Conservation (phyloP, 2,329 filamentous ascomycete species). For the Diplodia sapinea region DNA sequence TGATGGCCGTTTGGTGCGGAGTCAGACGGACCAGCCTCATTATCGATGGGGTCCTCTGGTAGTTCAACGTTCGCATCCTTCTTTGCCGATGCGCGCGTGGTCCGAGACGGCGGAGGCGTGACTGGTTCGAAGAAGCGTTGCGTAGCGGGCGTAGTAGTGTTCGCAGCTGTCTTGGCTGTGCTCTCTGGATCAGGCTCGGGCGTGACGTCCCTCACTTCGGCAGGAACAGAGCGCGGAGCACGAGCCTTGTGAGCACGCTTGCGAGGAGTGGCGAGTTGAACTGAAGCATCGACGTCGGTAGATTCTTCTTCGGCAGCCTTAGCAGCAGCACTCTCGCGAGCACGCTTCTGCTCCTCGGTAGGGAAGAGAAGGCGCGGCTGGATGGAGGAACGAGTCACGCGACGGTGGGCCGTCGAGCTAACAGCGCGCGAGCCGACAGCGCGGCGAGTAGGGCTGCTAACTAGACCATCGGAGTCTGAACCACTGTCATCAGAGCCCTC, state of each 20-base stretch:
- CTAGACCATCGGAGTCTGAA: constrained; percentile 10
- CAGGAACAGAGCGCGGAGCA: constrained; percentile 38
- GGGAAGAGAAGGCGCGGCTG: constrained; percentile 77
- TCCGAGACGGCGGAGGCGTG: constrained; percentile 62
- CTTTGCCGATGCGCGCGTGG: constrained; percentile 64
- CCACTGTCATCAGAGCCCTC: constrained; percentile 21
- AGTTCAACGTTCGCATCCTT: constrained; percentile 46
- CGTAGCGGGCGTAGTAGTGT: constrained; percentile 59
- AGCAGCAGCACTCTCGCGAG: constrained; percentile 47
- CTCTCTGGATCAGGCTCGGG: constrained; percentile 35
- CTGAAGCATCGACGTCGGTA: constrained; percentile 58
- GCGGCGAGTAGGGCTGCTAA: constrained; percentile 12
- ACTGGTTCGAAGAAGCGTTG: constrained; percentile 35
- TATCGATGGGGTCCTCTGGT: constrained; percentile 7
- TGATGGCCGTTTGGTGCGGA: background rate
- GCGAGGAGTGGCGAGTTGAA: constrained; percentile 26
- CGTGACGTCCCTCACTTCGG: constrained; percentile 8
- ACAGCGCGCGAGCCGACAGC: constrained; percentile 1
- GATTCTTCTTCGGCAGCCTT: constrained; percentile 64
- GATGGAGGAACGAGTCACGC: constrained; percentile 70
- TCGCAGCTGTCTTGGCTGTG: constrained; percentile 53
- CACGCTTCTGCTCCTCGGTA: constrained; percentile 53
- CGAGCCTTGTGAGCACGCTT: constrained; percentile 36
- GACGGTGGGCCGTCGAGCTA: constrained; percentile 47
- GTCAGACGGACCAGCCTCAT: constrained; percentile 35